Evolutionary conservation across 1,284 basidiomycete species (phyloP).

Genomic region (Sanghuangporus weigelae): DNA sequence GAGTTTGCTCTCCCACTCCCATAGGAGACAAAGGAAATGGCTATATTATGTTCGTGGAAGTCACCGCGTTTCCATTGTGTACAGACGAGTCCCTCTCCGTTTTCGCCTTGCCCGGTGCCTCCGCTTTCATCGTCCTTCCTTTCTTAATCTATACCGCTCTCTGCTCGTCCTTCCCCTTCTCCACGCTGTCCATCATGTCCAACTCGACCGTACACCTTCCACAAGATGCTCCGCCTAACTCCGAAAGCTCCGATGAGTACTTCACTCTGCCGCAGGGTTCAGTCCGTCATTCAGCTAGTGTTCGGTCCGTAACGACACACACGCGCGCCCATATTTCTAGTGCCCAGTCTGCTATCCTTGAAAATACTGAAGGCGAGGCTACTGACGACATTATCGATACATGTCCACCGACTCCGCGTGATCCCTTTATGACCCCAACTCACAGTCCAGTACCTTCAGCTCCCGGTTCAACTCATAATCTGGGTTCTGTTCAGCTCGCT

Average conservation of each 20-base stretch:
- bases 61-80: neutral
- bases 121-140: neutral
- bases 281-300: neutral
- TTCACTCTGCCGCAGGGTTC: slow-evolving; percentile 2
- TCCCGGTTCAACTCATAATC: slow-evolving; percentile 23
- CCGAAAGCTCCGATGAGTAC: neutral
- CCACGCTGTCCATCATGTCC: neutral
- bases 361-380: slow-evolving; percentile 2
- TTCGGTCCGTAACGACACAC: neutral
- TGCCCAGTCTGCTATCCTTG: slow-evolving; percentile 8
- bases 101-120: neutral
- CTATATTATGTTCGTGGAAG: neutral
- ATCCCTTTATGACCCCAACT: slow-evolving; percentile 13
- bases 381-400: slow-evolving; percentile 10
- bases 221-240: neutral
- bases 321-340: neutral
- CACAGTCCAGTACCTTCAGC: slow-evolving; percentile 15
- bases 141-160: neutral
- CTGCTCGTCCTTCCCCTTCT: neutral
- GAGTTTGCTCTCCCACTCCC: neutral
- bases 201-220: neutral
- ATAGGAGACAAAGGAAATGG: neutral
- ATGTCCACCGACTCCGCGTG: slow-evolving; percentile 14
- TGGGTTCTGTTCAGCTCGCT: slow-evolving; percentile 22
- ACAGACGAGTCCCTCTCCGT: neutral